Evolutionary conservation across 306 rosid species (phyloP), one percentile per base, ranked within the genome.

Genomic region (Glycine tomentella): DNA sequence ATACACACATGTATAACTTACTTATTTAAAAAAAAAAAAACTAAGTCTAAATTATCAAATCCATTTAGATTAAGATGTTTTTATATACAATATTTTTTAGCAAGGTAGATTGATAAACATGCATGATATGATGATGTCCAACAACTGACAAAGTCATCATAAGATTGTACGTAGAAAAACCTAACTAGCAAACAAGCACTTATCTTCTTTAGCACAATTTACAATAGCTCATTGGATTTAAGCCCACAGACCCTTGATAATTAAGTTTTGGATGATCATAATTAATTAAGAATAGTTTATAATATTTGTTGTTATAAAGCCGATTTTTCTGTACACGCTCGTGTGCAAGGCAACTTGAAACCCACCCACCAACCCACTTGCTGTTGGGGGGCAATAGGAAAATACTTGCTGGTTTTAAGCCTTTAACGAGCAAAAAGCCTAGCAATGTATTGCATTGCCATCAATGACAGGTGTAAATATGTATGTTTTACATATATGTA

Each of bases 311-410:
- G 46, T 42, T 42, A 42, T 6, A 42, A 42, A 17, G 12, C 4
- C 8, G n/a, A 59, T 62, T 62, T 62, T 62, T 64, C 3, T 52
- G 6, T 16, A 66, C 45, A n/a, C 15, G 50, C 31, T 66, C 9
- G 69, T 70, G 33, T 48, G 66, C 45, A 1, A 57, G 76, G 69
- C 17, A 13, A 31, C 65, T 65, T 79, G 84, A 80, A 68, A 61
- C 74, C 81, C 78, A 74, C 80, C 80, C 66, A 84, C 81, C 87
- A 69, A 84, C 79, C 74, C 82, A 40, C 78, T 80, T 9, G 20
- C 7, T 80, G 63, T 80, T 62, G 68, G 70, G 79, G 62, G 61
- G 75, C 84, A 75, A 42, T 84, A 74, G 74, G 65, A 84, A 69
- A 62, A 33, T 20, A 70, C 2, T 58, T 42, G 61, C 72, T 58